Evolutionary conservation across 2,329 filamentous ascomycete genomes (phyloP).

Genomic region (Apiospora arundinis): DNA sequence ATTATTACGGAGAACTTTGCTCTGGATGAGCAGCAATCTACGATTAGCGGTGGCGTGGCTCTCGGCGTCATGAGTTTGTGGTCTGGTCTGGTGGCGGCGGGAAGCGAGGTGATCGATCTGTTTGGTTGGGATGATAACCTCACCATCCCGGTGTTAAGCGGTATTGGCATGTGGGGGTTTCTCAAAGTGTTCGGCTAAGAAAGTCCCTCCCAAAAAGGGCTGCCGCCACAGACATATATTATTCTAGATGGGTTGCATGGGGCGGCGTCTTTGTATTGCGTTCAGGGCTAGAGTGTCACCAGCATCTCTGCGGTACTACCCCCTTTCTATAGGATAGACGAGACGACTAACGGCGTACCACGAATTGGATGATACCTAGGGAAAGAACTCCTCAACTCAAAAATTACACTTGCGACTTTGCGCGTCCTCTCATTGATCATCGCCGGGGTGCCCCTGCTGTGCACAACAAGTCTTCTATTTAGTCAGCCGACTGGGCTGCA

Average conservation of each 20-base stretch:
- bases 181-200: conserved; percentile 79
- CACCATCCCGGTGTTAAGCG: conserved; percentile 92
- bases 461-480: not conserved
- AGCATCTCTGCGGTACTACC: conserved; percentile 4
- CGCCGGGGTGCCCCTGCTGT: not conserved
- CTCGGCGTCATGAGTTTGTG: conserved; percentile 82
- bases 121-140: conserved; percentile 98
- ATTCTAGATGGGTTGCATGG: conserved; percentile 20
- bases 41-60: conserved; percentile 73
- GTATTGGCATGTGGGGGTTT: conserved; percentile 88
- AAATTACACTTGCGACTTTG: not conserved
- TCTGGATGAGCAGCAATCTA: conserved; percentile 62
- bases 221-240: conserved; percentile 12
- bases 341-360: not conserved
- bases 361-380: conserved; percentile 8
- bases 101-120: conserved; percentile 88
- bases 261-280: not conserved
- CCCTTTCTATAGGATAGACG: conserved; percentile 14
- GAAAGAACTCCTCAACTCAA: not conserved
- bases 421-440: not conserved
- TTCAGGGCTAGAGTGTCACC: not conserved
- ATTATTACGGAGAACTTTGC: conserved; percentile 65
- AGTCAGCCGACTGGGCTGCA: not conserved
- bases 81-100: conserved; percentile 87
- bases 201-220: not conserved